Percentiles rank a stretch among this genome's conserved stretches.
Evolutionary conservation across 2,329 filamentous ascomycete genomes (phyloP).

Genomic region (Lecanicillium sp.): DNA sequence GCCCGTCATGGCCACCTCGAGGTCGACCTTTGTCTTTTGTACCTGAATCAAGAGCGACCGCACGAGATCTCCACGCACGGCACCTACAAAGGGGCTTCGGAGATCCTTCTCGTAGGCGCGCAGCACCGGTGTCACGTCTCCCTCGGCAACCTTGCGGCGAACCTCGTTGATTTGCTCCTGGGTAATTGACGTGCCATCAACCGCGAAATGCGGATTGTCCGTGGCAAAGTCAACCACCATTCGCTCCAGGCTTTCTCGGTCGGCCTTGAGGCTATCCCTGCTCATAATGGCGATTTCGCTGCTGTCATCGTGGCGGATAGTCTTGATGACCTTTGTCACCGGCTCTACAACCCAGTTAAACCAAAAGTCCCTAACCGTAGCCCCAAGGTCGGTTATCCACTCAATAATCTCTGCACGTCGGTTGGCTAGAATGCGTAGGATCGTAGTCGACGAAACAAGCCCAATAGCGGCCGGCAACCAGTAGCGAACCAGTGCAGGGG

Average conservation of each 20-base stretch:
- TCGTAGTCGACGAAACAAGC: slow-evolving; percentile 75
- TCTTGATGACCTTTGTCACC: slow-evolving; percentile 72
- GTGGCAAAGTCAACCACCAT: slow-evolving; percentile 97
- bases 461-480: slow-evolving; percentile 73
- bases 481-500: slow-evolving; percentile 69
- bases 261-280: slow-evolving; percentile 80
- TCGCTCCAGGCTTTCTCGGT: slow-evolving; percentile 84
- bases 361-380: slow-evolving; percentile 84
- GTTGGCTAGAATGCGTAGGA: slow-evolving; percentile 71
- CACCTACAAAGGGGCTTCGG: slow-evolving; percentile 71
- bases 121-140: slow-evolving; percentile 86
- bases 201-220: slow-evolving; percentile 63
- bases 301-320: slow-evolving; percentile 84
- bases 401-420: slow-evolving; percentile 67
- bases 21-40: slow-evolving; percentile 97
- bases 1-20: slow-evolving; percentile 91
- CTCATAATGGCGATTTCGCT: slow-evolving; percentile 97
- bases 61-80: slow-evolving; percentile 78
- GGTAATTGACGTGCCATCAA: slow-evolving; percentile 43
- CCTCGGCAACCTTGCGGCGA: slow-evolving; percentile 73
- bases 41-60: slow-evolving; percentile 91
- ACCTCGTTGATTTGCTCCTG: slow-evolving; percentile 68
- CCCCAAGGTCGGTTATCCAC: slow-evolving; percentile 74
- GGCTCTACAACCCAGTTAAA: slow-evolving; percentile 93
- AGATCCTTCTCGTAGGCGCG: slow-evolving; percentile 88